Conservation (phyloP, 306 rosid species). For the Fagus sylvatica region DNA sequence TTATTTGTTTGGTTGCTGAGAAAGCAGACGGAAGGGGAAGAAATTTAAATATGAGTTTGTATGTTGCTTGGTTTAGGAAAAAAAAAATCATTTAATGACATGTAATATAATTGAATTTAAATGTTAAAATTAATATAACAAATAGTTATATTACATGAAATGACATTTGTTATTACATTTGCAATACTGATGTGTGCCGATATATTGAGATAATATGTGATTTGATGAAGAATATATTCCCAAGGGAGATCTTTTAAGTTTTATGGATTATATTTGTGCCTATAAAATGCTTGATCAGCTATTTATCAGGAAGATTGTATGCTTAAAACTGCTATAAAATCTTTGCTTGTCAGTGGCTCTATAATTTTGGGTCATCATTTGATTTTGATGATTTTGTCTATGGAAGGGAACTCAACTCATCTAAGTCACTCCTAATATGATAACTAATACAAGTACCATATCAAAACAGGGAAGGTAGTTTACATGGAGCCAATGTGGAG, state of each 20-base stretch:
- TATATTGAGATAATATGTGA: neutral
- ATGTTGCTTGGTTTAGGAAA: too few species aligned
- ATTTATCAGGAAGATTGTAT: conserved; percentile 5
- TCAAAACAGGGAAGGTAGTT: conserved; percentile 42
- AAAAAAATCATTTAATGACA: too few species aligned
- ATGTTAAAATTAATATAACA: too few species aligned
- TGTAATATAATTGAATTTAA: too few species aligned
- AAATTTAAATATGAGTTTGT: too few species aligned
- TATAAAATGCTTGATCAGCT: conserved; percentile 15
- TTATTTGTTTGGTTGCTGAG: too few species aligned
- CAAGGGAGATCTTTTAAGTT: conserved; percentile 3
- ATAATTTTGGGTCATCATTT: conserved; percentile 1
- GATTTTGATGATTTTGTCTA: conserved; percentile 15
- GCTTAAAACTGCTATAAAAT: neutral
- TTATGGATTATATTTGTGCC: conserved; percentile 9
- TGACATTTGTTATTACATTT: neutral
- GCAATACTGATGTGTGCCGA: neutral
- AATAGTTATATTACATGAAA: too few species aligned
- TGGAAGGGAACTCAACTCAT: neutral
- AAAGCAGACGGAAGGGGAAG: too few species aligned
- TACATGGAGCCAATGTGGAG: conserved; percentile 38
- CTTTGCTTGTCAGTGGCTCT: conserved; percentile 10
- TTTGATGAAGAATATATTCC: neutral
- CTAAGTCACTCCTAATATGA: neutral
- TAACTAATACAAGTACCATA: conserved; percentile 36